A percentile compares a stretch with the other conserved stretches of the same genome.
Conservation (phyloP, 345 rosid genomes). For the Sisymbrium irio region DNA sequence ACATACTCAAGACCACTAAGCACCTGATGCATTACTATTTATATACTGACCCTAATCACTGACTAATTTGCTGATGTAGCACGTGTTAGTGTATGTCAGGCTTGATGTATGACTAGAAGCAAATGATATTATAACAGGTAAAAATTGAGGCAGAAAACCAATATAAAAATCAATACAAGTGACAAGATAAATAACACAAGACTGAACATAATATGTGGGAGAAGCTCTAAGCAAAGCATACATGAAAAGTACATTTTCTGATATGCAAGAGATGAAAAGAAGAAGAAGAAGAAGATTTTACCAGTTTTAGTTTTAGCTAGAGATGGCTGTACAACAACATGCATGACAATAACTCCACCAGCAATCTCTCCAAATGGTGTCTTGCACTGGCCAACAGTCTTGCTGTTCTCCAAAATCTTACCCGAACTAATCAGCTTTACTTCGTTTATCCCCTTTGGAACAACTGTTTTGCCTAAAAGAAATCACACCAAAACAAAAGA, state of each 20-base stretch:
- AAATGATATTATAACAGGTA: neutral
- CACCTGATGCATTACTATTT: too few relatives aligned
- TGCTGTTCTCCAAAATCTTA: slow-evolving; percentile 79
- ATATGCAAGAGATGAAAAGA: neutral
- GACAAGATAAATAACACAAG: slow-evolving; percentile 6
- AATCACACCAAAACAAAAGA: neutral
- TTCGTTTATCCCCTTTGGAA: slow-evolving; percentile 77
- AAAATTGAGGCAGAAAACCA: neutral
- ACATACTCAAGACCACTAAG: slow-evolving; percentile 15
- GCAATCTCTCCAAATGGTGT: slow-evolving; percentile 65
- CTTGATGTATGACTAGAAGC: neutral
- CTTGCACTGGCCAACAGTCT: slow-evolving; percentile 84
- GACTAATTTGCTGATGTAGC: slow-evolving; percentile 6
- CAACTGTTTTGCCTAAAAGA: slow-evolving; percentile 59
- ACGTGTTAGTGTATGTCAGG: neutral
- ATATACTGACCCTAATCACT: slow-evolving; percentile 6
- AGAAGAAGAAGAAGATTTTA: too few relatives aligned
- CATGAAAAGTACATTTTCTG: neutral
- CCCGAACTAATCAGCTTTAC: slow-evolving; percentile 85
- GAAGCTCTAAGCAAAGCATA: neutral
- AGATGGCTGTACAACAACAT: slow-evolving; percentile 89
- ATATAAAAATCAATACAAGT: neutral
- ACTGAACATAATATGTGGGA: neutral
- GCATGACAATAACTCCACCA: slow-evolving; percentile 66
- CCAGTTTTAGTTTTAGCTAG: slow-evolving; percentile 68